Conservation (phyloP, 208 protist genomes). For the Trypanosoma cruzi region DNA sequence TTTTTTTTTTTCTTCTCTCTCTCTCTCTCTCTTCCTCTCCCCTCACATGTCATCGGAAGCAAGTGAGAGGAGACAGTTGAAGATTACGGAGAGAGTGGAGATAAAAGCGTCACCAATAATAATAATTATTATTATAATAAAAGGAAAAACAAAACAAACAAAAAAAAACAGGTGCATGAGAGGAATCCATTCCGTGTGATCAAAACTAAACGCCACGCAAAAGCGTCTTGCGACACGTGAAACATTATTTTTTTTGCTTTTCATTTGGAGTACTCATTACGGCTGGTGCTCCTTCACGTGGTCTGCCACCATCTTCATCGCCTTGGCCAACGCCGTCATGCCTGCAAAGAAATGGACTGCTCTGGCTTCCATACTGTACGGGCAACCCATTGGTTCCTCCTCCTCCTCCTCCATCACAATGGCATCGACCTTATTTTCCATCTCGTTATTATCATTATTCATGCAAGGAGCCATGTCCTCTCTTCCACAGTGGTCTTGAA, state of each 20-base stretch:
- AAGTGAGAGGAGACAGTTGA: too few species aligned
- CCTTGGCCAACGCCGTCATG: constrained; percentile 59
- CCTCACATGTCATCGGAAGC: too few species aligned
- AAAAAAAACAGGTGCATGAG: neutral
- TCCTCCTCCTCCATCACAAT: neutral
- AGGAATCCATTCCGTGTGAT: too few species aligned
- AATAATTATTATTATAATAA: too few species aligned
- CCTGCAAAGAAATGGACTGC: constrained; percentile 59
- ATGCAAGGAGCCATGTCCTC: neutral
- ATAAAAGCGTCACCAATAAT: too few species aligned
- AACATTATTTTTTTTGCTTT: neutral
- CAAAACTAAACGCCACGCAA: too few species aligned
- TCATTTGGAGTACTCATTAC: neutral
- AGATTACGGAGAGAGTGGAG: too few species aligned
- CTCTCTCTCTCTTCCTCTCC: too few species aligned
- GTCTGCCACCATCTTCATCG: constrained; percentile 36
- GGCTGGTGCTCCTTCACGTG: constrained; percentile 10
- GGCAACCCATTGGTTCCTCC: constrained; percentile 30
- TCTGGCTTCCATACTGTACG: constrained; percentile 61
- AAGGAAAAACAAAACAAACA: neutral
- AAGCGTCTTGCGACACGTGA: too few species aligned
- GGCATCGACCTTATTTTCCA: neutral
- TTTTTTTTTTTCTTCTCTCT: too few species aligned
- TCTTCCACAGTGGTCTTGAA: neutral
- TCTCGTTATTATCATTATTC: constrained; percentile 9